Conservation (phyloP, 345 rosid genomes). For the Ailanthus altissimus region DNA sequence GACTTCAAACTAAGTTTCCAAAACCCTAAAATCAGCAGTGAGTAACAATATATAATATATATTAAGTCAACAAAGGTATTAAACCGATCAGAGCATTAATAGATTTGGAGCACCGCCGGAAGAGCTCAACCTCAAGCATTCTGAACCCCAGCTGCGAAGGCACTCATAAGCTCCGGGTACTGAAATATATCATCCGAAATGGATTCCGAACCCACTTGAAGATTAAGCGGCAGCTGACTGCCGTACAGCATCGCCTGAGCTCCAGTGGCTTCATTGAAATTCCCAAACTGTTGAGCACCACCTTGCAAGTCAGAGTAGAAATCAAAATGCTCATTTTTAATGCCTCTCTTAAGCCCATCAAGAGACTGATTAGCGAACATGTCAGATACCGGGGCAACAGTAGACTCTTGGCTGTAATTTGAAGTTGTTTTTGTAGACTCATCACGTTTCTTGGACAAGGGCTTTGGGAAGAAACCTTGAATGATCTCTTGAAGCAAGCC, state of each 20-base stretch:
- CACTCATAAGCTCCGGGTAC: slow-evolving; percentile 37
- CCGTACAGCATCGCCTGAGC: slow-evolving; percentile 13
- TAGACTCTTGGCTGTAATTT: neutral
- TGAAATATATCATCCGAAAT: slow-evolving; percentile 40
- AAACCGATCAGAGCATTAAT: neutral
- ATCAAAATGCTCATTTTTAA: slow-evolving; percentile 23
- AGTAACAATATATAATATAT: neutral
- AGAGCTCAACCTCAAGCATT: slow-evolving; percentile 27
- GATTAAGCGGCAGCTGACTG: slow-evolving; percentile 17
- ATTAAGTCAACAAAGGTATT: neutral
- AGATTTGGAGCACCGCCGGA: neutral
- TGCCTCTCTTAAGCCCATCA: slow-evolving; percentile 19
- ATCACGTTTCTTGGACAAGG: slow-evolving; percentile 28
- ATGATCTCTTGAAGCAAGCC: slow-evolving; percentile 84
- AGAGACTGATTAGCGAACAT: slow-evolving; percentile 1
- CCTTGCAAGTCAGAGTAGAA: slow-evolving; percentile 18
- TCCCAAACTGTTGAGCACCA: slow-evolving; percentile 13
- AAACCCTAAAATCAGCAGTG: slow-evolving; percentile 5
- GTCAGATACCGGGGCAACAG: slow-evolving; percentile 19
- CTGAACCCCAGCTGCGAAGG: slow-evolving; percentile 41
- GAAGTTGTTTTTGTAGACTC: slow-evolving; percentile 8
- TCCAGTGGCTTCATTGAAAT: slow-evolving; percentile 28
- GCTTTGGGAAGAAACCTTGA: slow-evolving; percentile 61
- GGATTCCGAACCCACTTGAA: slow-evolving; percentile 31
- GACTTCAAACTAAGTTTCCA: neutral